phyloP scores from a whole-genome alignment of 495 filamentous ascomycete genomes.

The Aspergillus campestris region DNA sequence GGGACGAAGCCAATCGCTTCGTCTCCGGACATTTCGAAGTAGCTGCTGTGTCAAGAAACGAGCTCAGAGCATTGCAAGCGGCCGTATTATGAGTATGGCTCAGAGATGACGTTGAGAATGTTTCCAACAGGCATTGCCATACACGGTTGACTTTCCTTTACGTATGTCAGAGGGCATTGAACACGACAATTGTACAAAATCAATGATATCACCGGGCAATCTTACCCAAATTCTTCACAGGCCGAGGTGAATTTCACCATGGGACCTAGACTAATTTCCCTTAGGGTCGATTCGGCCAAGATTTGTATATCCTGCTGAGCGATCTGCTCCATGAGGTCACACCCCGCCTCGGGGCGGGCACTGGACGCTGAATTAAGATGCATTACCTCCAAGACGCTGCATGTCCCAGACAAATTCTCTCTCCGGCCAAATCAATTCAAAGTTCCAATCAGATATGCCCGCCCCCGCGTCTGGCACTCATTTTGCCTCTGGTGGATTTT shows the following conservation, averaged over 20 bases:
- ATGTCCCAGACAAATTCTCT: slow-evolving; percentile 9
- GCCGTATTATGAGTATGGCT: slow-evolving; percentile 32
- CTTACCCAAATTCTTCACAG: slow-evolving; percentile 32
- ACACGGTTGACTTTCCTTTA: slow-evolving; percentile 30
- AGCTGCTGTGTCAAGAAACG: slow-evolving; percentile 38
- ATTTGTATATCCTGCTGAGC: slow-evolving; percentile 27
- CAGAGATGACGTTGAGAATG: slow-evolving; percentile 29
- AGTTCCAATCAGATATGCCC: background rate
- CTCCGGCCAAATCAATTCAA: slow-evolving; percentile 1
- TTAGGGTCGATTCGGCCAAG: slow-evolving; percentile 28
- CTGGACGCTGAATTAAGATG: slow-evolving; percentile 10
- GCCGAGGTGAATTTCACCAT: slow-evolving; percentile 28
- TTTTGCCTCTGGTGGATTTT: slow-evolving; percentile 22
- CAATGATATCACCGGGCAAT: background rate
- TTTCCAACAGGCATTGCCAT: slow-evolving; percentile 30
- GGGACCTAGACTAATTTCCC: slow-evolving; percentile 31
- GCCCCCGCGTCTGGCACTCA: slow-evolving; percentile 8
- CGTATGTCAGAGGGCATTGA: slow-evolving; percentile 8
- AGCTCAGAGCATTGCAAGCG: slow-evolving; percentile 38
- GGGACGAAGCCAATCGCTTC: slow-evolving; percentile 35
- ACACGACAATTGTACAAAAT: background rate
- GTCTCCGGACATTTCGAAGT: slow-evolving; percentile 26
- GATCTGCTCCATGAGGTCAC: slow-evolving; percentile 29
- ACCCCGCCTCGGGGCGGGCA: slow-evolving; percentile 3
- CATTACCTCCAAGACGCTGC: slow-evolving; percentile 17